Conservation (phyloP, 768 basidiomycete genomes). For the Tulasnella sp. region DNA sequence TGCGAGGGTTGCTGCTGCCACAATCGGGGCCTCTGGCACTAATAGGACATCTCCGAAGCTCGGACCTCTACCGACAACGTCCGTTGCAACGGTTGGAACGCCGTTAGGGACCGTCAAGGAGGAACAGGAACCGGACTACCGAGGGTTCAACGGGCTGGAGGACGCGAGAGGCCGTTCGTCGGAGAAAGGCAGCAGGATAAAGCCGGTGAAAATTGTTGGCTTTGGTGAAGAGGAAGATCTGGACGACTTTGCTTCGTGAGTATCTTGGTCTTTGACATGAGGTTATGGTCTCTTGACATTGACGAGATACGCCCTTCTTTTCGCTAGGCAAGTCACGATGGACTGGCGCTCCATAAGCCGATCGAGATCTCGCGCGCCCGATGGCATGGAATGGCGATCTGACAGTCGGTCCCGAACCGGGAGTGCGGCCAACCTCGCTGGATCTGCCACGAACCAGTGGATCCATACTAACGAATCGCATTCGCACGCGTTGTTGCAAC, state of each 20-base stretch:
- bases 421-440: slow-evolving; percentile 19
- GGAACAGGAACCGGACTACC: slow-evolving; percentile 4
- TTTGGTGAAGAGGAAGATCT: slow-evolving; percentile 43
- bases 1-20: slow-evolving; percentile 3
- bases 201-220: slow-evolving; percentile 19
- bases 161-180: neutral
- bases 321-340: slow-evolving; percentile 44
- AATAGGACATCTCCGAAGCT: neutral
- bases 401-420: slow-evolving; percentile 68
- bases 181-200: slow-evolving; percentile 7
- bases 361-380: slow-evolving; percentile 27
- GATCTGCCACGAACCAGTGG: slow-evolving; percentile 3
- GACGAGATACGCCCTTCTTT: slow-evolving; percentile 20
- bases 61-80: neutral
- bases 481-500: slow-evolving; percentile 27
- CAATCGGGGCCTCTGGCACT: neutral
- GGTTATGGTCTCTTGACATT: neutral
- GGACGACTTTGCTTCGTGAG: slow-evolving; percentile 40
- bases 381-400: slow-evolving; percentile 29
- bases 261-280: slow-evolving; percentile 21
- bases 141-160: neutral
- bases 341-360: slow-evolving; percentile 68
- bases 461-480: slow-evolving; percentile 25
- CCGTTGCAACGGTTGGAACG: neutral
- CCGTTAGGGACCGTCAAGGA: slow-evolving; percentile 6